Percentiles rank a stretch among this genome's conserved stretches.
Conservation (phyloP, 2,329 filamentous ascomycete species). For the Alternaria novae-zelandiae region DNA sequence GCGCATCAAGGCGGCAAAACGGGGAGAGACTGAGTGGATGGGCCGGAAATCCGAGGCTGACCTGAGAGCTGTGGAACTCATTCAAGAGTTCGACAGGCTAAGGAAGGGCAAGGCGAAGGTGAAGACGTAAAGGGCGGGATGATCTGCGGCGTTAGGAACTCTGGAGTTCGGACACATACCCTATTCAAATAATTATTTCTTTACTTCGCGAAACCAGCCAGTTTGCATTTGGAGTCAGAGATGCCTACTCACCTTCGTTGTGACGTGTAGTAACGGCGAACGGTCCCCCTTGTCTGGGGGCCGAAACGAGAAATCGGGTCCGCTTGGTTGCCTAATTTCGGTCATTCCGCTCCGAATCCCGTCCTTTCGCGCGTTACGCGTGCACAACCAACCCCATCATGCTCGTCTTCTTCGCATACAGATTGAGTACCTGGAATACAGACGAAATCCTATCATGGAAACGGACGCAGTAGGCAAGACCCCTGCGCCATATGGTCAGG, state of each 20-base stretch:
- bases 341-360: background rate
- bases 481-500: constrained; percentile 34
- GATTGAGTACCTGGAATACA: background rate
- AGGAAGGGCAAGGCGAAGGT: constrained; percentile 1
- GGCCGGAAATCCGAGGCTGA: background rate
- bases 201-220: background rate
- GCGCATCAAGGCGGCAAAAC: constrained; percentile 3
- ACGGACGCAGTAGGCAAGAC: constrained; percentile 20
- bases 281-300: background rate
- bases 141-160: background rate
- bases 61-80: constrained; percentile 1
- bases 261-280: background rate
- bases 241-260: background rate
- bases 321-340: background rate
- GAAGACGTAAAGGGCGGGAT: background rate
- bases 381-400: background rate
- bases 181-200: background rate
- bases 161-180: background rate
- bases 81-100: constrained; percentile 3
- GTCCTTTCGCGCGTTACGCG: background rate
- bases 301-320: background rate
- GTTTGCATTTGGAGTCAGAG: background rate
- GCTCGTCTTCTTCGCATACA: background rate
- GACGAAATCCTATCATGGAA: constrained; percentile 11
- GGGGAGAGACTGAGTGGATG: constrained; percentile 12